Conservation (phyloP, 2,329 filamentous ascomycete genomes). For the Arthrobotrys musiformis region DNA sequence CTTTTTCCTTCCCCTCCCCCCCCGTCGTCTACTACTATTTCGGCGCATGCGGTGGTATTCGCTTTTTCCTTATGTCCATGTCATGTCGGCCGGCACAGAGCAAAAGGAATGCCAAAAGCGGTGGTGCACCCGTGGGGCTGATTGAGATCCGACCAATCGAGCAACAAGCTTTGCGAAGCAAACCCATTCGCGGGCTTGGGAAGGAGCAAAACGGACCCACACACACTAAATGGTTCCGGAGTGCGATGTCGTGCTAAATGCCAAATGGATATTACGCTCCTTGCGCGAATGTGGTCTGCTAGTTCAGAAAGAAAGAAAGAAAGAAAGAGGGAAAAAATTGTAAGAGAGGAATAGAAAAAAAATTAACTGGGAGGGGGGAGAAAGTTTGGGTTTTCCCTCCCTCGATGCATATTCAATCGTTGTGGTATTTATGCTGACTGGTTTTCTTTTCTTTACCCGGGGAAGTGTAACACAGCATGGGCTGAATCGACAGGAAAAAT, state of each 20-base stretch:
- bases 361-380: no score
- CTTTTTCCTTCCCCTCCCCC: no score
- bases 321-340: no score
- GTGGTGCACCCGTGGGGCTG: constrained; percentile 9
- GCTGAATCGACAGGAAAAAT: constrained; percentile 4
- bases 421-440: background rate
- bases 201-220: background rate
- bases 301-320: background rate
- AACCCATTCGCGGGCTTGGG: background rate
- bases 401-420: no score
- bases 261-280: background rate
- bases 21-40: no score
- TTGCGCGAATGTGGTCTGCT: background rate
- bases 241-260: constrained; percentile 49
- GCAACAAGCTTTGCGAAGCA: constrained; percentile 20
- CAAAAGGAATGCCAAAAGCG: background rate
- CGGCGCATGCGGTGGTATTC: no score
- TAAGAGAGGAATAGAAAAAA: no score
- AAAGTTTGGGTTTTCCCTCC: constrained; percentile 9
- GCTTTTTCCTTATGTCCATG: no score
- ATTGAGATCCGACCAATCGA: constrained; percentile 7
- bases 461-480: constrained; percentile 9
- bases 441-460: background rate
- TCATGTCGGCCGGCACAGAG: background rate
- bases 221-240: constrained; percentile 33